A percentile compares a stretch with the other conserved stretches of the same genome.
Conservation (phyloP, 495 filamentous ascomycete species). For the Immersiella caudata region DNA sequence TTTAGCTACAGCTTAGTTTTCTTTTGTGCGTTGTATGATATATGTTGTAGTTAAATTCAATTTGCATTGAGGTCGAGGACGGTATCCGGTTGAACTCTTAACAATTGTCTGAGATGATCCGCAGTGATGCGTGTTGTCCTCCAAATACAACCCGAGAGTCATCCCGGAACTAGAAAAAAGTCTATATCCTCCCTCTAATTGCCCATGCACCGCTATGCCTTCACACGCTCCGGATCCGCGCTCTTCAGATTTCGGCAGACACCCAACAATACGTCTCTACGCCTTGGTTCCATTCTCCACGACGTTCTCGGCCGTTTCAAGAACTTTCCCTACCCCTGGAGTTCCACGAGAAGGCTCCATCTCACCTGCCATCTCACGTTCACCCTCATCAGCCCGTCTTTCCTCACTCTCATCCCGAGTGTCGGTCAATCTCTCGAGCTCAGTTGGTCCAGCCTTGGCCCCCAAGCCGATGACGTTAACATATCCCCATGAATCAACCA, state of each 20-base stretch:
- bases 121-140: too few relatives aligned
- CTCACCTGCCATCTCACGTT: constrained; percentile 45
- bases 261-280: neutral
- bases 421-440: constrained; percentile 24
- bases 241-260: neutral
- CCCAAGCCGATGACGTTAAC: constrained; percentile 51
- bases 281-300: neutral
- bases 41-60: neutral
- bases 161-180: too few relatives aligned
- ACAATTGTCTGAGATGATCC: too few relatives aligned
- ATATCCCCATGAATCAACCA: constrained; percentile 41
- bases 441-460: constrained; percentile 24
- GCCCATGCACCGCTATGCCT: too few relatives aligned
- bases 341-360: constrained; percentile 41
- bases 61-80: neutral
- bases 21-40: neutral
- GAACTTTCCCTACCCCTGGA: constrained; percentile 1
- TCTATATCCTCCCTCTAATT: too few relatives aligned
- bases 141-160: too few relatives aligned
- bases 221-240: neutral
- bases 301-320: constrained; percentile 4
- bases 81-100: too few relatives aligned
- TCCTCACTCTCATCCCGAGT: constrained; percentile 18
- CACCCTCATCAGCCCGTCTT: constrained; percentile 34
- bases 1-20: neutral